phyloP scores from a whole-genome alignment of 2,329 filamentous ascomycete species.

The Daldinia sp. region DNA sequence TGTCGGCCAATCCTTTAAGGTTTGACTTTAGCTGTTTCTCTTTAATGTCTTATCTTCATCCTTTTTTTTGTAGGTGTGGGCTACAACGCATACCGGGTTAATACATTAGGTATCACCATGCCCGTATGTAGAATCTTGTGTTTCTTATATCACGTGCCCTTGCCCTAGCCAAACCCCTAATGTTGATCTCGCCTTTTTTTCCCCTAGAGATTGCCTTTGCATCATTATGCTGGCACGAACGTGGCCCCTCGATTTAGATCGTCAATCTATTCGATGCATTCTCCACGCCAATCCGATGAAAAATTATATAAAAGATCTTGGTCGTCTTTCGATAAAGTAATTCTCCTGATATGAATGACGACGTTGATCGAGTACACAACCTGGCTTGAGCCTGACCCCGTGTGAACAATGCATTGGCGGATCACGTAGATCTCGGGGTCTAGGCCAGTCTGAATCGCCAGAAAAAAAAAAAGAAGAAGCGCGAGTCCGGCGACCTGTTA shows the following conservation, averaged over 20 bases:
- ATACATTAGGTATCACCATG: too few relatives aligned
- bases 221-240: constrained; percentile 23
- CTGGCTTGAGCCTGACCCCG: not conserved
- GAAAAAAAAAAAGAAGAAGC: too few relatives aligned
- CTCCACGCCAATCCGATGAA: constrained; percentile 10
- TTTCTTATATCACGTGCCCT: constrained; percentile 18
- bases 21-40: not conserved
- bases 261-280: constrained; percentile 19
- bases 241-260: constrained; percentile 23
- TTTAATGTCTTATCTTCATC: not conserved
- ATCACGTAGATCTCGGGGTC: constrained; percentile 28
- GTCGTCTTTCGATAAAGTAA: constrained; percentile 8
- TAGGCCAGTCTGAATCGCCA: constrained; percentile 32
- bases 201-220: constrained; percentile 20
- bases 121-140: not conserved
- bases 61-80: not conserved
- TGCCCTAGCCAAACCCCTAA: constrained; percentile 5
- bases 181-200: constrained; percentile 20
- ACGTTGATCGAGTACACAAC: constrained; percentile 2
- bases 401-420: constrained; percentile 18
- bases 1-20: constrained; percentile 6
- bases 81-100: not conserved
- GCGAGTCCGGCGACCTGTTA: constrained; percentile 25
- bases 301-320: constrained; percentile 18
- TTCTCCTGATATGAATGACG: constrained; percentile 14